Conservation (phyloP, 2,329 filamentous ascomycete species). For the Aspergillus sp. region DNA sequence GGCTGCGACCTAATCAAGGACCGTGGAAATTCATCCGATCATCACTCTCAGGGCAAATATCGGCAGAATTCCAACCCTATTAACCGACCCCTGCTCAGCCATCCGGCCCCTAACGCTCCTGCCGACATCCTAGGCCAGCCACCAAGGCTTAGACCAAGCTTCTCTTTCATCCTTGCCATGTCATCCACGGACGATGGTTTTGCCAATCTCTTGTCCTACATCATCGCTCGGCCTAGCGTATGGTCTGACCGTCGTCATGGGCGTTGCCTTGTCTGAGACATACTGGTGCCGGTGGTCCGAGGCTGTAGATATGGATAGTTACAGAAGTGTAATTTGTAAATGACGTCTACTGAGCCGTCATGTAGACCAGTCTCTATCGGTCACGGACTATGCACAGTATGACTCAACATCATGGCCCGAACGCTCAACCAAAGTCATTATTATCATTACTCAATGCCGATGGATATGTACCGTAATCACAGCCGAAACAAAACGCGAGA, state of each 20-base stretch:
- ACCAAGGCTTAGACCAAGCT: not conserved
- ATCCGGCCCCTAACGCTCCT: not conserved
- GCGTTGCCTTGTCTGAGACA: too few species aligned
- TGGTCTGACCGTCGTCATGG: not conserved
- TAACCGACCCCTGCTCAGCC: not conserved
- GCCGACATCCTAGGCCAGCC: not conserved
- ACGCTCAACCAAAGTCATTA: not conserved
- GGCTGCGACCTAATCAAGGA: too few species aligned
- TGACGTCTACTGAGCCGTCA: too few species aligned
- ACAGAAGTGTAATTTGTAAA: too few species aligned
- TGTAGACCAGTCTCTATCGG: too few species aligned
- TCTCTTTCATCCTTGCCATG: not conserved
- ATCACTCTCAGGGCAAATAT: not conserved
- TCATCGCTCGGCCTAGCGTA: not conserved
- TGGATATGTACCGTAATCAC: not conserved
- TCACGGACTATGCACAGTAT: too few species aligned
- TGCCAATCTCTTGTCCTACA: not conserved
- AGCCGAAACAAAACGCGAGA: not conserved
- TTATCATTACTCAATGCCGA: slow-evolving; percentile 5
- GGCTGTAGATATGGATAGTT: too few species aligned
- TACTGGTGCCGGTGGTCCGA: too few species aligned
- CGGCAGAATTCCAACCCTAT: not conserved
- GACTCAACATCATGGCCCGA: too few species aligned
- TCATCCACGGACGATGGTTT: not conserved
- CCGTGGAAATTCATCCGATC: not conserved